Conservation (phyloP, 2,329 filamentous ascomycete species). For the Fragosphaeria purpurea region DNA sequence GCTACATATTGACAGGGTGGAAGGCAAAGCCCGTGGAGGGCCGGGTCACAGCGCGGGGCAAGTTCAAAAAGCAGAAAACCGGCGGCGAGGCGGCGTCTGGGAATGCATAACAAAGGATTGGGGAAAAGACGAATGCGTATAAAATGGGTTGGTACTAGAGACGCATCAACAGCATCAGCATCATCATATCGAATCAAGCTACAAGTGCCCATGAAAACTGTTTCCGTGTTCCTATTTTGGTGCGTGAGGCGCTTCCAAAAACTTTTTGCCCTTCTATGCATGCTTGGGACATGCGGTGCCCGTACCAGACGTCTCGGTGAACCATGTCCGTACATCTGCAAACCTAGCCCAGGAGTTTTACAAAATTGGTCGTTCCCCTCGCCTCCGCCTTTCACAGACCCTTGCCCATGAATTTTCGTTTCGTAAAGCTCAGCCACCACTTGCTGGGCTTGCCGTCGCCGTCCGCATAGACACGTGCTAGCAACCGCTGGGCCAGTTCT, state of each 20-base stretch:
- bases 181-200: too few species aligned
- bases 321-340: too few species aligned
- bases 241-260: too few species aligned
- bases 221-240: too few species aligned
- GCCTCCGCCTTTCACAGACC: conserved; percentile 44
- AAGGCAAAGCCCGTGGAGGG: conserved; percentile 71
- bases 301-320: too few species aligned
- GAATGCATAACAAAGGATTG: not conserved
- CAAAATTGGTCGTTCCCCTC: not conserved
- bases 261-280: too few species aligned
- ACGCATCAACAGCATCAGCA: too few species aligned
- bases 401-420: conserved; percentile 99
- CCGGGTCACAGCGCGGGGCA: conserved; percentile 72
- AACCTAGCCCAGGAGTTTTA: not conserved
- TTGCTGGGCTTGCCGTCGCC: conserved; percentile 60
- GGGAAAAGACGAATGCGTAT: too few species aligned
- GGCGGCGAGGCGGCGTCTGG: not conserved
- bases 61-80: conserved; percentile 55
- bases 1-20: conserved; percentile 79
- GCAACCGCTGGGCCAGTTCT: conserved; percentile 72
- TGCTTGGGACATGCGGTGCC: too few species aligned
- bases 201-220: too few species aligned
- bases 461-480: conserved; percentile 81
- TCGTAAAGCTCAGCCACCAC: conserved; percentile 98
- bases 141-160: too few species aligned